Conservation (phyloP, 2,329 filamentous ascomycete species). For the Dendrostoma leiphaemia region DNA sequence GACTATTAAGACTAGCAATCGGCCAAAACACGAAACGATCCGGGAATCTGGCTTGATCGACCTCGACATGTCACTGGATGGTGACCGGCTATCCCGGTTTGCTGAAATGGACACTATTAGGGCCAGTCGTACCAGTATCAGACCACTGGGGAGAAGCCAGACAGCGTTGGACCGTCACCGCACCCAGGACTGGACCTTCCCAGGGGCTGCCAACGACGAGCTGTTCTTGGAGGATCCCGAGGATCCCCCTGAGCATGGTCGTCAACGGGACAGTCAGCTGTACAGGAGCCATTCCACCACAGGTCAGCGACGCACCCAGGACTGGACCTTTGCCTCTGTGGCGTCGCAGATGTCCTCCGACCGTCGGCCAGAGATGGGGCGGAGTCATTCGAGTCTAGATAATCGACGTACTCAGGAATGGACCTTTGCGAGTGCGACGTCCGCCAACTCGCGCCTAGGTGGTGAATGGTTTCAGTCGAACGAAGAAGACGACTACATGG, state of each 20-base stretch:
- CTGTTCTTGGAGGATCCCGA: not conserved
- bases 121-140: conserved; percentile 47
- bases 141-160: conserved; percentile 38
- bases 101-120: conserved; percentile 61
- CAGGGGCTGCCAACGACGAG: not conserved
- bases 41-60: conserved; percentile 48
- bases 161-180: conserved; percentile 38
- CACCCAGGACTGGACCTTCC: conserved; percentile 19
- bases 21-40: conserved; percentile 9
- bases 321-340: conserved; percentile 18
- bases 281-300: conserved; percentile 17
- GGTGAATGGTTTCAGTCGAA: conserved; percentile 30
- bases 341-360: not conserved
- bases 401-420: conserved; percentile 56
- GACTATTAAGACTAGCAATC: conserved; percentile 14
- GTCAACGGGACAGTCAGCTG: conserved; percentile 15
- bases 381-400: conserved; percentile 37
- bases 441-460: conserved; percentile 43
- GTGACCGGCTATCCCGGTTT: conserved; percentile 55
- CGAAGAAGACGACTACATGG: conserved; percentile 29
- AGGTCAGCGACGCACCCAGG: conserved; percentile 18
- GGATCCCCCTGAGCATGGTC: not conserved
- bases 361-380: conserved; percentile 5
- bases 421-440: conserved; percentile 52
- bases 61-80: conserved; percentile 58